Base-by-base conservation (phyloP, 805 yeast genomes). In the Lipomyces sp. region DNA sequence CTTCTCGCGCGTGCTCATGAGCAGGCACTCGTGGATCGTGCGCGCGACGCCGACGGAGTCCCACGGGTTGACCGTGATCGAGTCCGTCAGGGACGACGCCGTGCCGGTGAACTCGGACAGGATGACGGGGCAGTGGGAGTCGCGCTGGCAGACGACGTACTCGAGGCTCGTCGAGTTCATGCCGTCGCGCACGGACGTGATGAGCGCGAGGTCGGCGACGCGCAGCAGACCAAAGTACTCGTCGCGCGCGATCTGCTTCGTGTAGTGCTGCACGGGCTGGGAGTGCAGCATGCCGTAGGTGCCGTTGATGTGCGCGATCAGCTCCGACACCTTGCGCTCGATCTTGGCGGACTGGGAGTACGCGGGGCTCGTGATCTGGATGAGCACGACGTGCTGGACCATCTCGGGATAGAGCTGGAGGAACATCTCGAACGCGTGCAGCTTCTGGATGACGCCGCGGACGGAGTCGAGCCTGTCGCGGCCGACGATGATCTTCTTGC, bases 131-230 rank as follows among this genome's bases (percentile, higher is more conserved):
- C 85, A 78, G 54, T 82, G 78, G 33, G 67, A 63, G 54, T 79
- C 72, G 62, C 86, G 82, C 68, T 87, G 95, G 60, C 96, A 86
- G 39, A 90, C 81, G 39, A 90, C 93, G 67, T 81, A 93, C 68
- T 93, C 98, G 52, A 91, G 71, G 1, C 96, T 87, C 1, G 98
- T 93, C 3, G 97, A 88, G 70, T 89, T 91, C 84, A 91, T 89
- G 50, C 97, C 97, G 67, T 93, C 98, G 65, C 98, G 80, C 26
- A 91, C 83, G 1, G 95, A 83, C 0, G 97, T 88, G 57, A 89
- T 86, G 47, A 93, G 70, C 26, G 95, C 90, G 59, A 93, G 71
- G 64, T 93, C 97, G 0, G 98, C 98, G 14, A 81, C 90, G 56
- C 96, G 76, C 49, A 93, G 71, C 43, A 93, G 71, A 0, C 98